A percentile compares a stretch with the other conserved stretches of the same genome.
Conservation (phyloP, 305 asterid species). For the Fraxinus paxiana region DNA sequence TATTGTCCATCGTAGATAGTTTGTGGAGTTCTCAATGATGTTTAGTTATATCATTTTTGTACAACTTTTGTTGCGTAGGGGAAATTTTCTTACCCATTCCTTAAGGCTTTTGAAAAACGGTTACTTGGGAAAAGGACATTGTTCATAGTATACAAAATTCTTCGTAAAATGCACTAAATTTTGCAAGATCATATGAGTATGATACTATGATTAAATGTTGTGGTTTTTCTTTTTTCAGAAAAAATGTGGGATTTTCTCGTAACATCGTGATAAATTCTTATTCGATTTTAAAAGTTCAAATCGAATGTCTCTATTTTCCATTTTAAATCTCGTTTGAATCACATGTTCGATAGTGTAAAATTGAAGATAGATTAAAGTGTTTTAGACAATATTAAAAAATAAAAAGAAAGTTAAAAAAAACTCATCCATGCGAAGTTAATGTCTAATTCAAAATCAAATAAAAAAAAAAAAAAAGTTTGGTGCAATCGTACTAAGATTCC, state of each 20-base stretch:
- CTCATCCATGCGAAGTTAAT: neutral
- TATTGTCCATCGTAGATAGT: neutral
- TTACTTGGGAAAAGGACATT: neutral
- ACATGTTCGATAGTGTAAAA: neutral
- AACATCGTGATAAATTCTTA: neutral
- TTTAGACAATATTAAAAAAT: neutral
- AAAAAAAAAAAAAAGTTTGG: conserved; percentile 18
- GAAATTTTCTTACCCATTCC: neutral
- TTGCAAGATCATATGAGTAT: neutral
- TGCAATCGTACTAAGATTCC: conserved; percentile 39
- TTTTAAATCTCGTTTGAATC: neutral
- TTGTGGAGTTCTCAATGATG: neutral
- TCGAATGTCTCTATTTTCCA: neutral
- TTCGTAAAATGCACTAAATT: neutral
- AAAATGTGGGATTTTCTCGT: neutral
- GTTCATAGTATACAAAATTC: neutral
- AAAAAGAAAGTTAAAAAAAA: neutral
- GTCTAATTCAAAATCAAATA: neutral
- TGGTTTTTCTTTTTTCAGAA: neutral
- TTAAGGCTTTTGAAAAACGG: neutral
- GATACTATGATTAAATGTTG: neutral
- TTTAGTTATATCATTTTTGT: neutral
- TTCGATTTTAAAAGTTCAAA: neutral
- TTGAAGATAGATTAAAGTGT: neutral
- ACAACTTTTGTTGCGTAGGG: conserved; percentile 28